Base-by-base conservation (phyloP, 2,329 filamentous ascomycete genomes). In the Fusarium oxysporum region DNA sequence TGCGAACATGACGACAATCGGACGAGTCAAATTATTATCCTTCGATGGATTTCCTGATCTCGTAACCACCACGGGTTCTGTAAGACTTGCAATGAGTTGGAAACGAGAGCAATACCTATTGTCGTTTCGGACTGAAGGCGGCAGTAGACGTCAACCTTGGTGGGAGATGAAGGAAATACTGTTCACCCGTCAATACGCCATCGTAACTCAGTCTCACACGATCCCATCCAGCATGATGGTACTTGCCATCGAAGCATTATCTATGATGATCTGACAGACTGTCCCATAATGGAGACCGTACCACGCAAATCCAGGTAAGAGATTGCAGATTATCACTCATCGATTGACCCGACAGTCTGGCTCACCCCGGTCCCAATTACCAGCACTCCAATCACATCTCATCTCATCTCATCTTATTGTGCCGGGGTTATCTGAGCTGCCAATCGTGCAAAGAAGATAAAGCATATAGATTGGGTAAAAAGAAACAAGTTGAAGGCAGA, bases 11-110 rank as follows among this genome's bases (percentile, higher is more conserved):
- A 14, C 32, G 16, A 1, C n/a, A 7, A 23, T 35, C n/a, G 3
- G 3, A 3, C 5, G 30, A 7, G 3, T 25, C 6, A 9, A 4
- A 10, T 14, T 35, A n/a, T 19, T 10, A 35, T 25, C 19, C 5
- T 13, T 21, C 12, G 8, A 16, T 32, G 3, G 4, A 0, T 33
- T 17, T 33, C 10, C 45, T 8, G 28, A 16, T 23, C 28, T 32
- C 7, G 0, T 23, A 32, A n/a, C 7, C 21, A 23, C 21, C 8
- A 4, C 10, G 6, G 30, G 5, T 50, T 9, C 1, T 21, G 5
- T 30, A 2, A n/a, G 44, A 14, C 8, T 6, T 12, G 13, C 4
- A 8, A 30, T 30, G 13, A 8, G 28, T 48, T 28, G 6, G 19
- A 5, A 48, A 8, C 23, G 7, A 30, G 19, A 47, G 19, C 25